Evolutionary conservation across 139 green algal genomes (phyloP).

Genomic region (Chlamydomonas applanata): DNA sequence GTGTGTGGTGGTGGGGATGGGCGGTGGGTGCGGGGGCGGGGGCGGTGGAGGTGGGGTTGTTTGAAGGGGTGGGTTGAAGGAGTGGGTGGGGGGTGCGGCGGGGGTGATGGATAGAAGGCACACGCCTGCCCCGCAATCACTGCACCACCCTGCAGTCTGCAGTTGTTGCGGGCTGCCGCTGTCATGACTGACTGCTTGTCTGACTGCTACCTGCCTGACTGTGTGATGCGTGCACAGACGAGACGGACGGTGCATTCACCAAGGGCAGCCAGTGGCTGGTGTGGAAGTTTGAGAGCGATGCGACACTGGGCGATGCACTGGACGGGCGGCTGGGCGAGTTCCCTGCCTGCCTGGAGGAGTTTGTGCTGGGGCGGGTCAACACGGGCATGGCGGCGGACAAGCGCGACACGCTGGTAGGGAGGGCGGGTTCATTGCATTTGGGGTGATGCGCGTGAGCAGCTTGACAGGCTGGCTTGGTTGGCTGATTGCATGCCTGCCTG

Average conservation of each 20-base stretch:
- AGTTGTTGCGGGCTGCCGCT: no score
- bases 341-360: constrained; percentile 60
- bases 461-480: background rate
- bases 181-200: no score
- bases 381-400: constrained; percentile 32
- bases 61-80: no score
- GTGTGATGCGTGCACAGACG: no score
- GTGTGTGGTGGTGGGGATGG: no score
- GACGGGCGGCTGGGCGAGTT: constrained; percentile 69
- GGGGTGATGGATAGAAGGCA: no score
- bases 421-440: background rate
- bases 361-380: constrained; percentile 56
- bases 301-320: constrained; percentile 79
- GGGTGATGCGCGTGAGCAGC: background rate
- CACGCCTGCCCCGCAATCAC: no score
- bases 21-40: no score
- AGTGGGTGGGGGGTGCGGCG: no score
- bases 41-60: no score
- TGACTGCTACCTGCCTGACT: no score
- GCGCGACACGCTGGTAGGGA: constrained; percentile 39
- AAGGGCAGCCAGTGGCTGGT: constrained; percentile 86
- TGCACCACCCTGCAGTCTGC: no score
- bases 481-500: background rate
- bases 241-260: constrained; percentile 56
- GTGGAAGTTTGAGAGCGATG: constrained; percentile 89